A percentile compares a stretch with the other conserved stretches of the same genome.
These are phyloP conservation scores for Butyriboletus pseudospeciosus DNA, from an alignment of 1,284 basidiomycete genomes.

Conservation along the genomic window DNA sequence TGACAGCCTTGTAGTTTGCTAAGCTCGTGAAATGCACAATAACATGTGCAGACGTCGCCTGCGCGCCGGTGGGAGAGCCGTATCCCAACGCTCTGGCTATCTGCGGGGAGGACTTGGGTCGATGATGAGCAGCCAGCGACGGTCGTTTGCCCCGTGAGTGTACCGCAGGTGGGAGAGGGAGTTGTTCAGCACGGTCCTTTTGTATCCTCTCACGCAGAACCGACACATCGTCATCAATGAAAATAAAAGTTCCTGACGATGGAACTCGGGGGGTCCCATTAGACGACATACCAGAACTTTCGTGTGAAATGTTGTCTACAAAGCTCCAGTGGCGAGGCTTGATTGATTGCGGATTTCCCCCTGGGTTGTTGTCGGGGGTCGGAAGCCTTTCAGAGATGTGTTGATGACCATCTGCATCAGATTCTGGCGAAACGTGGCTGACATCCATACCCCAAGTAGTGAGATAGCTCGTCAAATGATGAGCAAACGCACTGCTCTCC, in stretches of 20 bases:
- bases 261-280: conserved; percentile 23
- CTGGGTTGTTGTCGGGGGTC: conserved; percentile 10
- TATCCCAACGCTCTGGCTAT: conserved; percentile 56
- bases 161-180: conserved; percentile 42
- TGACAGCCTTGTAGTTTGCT: conserved; percentile 81
- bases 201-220: conserved; percentile 69
- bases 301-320: conserved; percentile 19
- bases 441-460: conserved; percentile 95
- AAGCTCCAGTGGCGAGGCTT: conserved; percentile 25
- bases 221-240: conserved; percentile 85
- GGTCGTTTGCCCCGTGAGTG: conserved; percentile 62
- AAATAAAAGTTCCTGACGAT: conserved; percentile 56
- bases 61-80: conserved; percentile 25
- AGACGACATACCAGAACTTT: conserved; percentile 7
- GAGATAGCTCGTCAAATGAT: conserved; percentile 85
- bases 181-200: conserved; percentile 55
- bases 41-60: conserved; percentile 43
- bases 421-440: conserved; percentile 69
- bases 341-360: conserved; percentile 3
- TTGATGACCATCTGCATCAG: conserved; percentile 41
- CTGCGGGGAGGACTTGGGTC: conserved; percentile 75
- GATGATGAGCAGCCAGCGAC: conserved; percentile 60
- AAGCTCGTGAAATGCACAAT: conserved; percentile 90
- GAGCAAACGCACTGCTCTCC: conserved; percentile 79
- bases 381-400: conserved; percentile 14